Percentiles rank a stretch among this genome's conserved stretches.
These are phyloP conservation scores for Ustilago crameri DNA, from an alignment of 1,284 basidiomycete genomes.

Conservation along the genomic window DNA sequence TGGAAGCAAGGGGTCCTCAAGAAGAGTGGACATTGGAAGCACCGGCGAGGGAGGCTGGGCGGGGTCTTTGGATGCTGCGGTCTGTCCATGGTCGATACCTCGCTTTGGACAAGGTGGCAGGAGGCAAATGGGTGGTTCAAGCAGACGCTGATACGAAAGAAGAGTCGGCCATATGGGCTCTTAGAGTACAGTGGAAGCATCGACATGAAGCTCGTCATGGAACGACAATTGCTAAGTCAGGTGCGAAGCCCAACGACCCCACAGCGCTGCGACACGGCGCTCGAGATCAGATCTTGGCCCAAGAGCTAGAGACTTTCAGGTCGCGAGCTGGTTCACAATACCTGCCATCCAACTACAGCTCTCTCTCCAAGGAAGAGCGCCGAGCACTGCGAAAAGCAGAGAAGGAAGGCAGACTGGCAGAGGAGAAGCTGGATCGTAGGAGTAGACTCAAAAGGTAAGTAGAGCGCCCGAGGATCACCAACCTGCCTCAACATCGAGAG, in stretches of 20 bases:
- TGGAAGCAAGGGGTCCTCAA: conserved; percentile 61
- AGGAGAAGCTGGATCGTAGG: conserved; percentile 62
- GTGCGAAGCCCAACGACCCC: conserved; percentile 29
- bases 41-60: neutral
- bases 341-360: conserved; percentile 25
- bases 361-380: conserved; percentile 33
- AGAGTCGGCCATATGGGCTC: conserved; percentile 27
- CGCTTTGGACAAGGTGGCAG: conserved; percentile 38
- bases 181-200: conserved; percentile 61
- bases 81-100: conserved; percentile 52
- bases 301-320: conserved; percentile 24
- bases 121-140: conserved; percentile 43
- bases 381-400: conserved; percentile 54
- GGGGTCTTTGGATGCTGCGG: conserved; percentile 22
- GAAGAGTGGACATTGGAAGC: conserved; percentile 54
- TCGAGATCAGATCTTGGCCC: conserved; percentile 28
- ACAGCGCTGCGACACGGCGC: conserved; percentile 15
- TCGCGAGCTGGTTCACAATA: conserved; percentile 39
- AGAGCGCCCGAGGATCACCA: neutral
- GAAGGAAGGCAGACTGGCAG: conserved; percentile 60
- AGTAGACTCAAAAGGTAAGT: conserved; percentile 53
- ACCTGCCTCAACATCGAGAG: neutral
- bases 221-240: neutral
- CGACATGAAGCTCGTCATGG: conserved; percentile 49
- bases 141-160: conserved; percentile 41